Base-by-base conservation (phyloP, 352 stramenopile genomes). In the Globisporangium nagaii region DNA sequence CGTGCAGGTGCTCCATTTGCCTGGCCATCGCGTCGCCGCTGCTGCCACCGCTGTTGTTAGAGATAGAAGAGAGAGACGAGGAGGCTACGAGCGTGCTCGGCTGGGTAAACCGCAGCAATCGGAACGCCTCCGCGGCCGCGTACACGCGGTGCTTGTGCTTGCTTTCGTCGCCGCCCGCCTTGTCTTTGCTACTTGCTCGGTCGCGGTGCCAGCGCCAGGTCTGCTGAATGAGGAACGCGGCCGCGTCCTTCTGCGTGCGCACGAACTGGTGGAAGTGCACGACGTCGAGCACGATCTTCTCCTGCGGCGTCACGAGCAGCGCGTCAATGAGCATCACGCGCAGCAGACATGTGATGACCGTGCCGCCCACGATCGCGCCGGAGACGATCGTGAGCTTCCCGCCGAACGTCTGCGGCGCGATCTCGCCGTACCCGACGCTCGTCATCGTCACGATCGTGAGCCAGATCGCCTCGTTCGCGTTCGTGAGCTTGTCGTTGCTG, bases 401-500 rank as follows among this genome's bases (percentile, higher is more conserved):
- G 24, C 70, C 73, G 2, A 86, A 40, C 3, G 75, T 84, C 36
- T 55, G 56, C 1, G 75, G 75, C 31, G 70, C 71, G 32, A 73
- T 62, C 58, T 86, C 75, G 24, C 75, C 75, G 46, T 86, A 86
- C 19, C 75, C 75, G 32, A 86, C 72, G 36, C 72, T 75, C 15
- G 75, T 82, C 53, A 84, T 82, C 7, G 75, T 86, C 43, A 84
- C 75, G 30, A 86, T 84, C n/a, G 75, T 80, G 36, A 86, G 63
- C 75, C 75, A 86, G 6, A 82, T 59, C 8, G 75, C 66, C 43
- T 86, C 75, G 25, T 69, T 71, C 13, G 59, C 47, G 31, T 60
- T 86, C 27, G 68, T 66, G 19, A 84, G 52, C 2, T 60, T 62
- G 20, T 66, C 62, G 47, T 84, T 86, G 46, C 60, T 71, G 4